Conservation (phyloP, 78 protist genomes). For the Capsaspora owczarzaki region DNA sequence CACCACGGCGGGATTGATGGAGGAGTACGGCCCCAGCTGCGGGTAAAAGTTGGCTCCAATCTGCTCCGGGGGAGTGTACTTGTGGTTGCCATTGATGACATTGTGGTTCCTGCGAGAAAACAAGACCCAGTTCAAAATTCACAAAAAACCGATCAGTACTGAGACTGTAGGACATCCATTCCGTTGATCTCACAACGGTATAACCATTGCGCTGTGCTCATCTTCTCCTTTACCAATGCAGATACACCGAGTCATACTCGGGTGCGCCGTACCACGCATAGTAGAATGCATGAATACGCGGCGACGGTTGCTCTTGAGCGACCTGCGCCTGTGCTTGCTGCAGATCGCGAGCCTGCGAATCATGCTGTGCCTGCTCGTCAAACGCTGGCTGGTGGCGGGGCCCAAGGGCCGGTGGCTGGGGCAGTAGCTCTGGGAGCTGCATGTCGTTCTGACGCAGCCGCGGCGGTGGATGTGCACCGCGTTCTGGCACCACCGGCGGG, state of each 20-base stretch:
- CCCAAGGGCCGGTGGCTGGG: too few relatives aligned
- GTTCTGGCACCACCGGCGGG: too few relatives aligned
- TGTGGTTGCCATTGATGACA: not conserved
- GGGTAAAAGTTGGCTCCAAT: slow-evolving; percentile 38
- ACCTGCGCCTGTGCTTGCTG: too few relatives aligned
- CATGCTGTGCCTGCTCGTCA: too few relatives aligned
- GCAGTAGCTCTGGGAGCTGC: too few relatives aligned
- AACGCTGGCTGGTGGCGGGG: too few relatives aligned
- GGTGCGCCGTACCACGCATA: slow-evolving; percentile 46
- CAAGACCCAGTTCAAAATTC: not conserved
- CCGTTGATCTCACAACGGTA: not conserved
- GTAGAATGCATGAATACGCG: slow-evolving; percentile 30
- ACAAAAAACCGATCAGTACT: not conserved
- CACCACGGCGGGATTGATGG: not conserved
- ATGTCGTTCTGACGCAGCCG: too few relatives aligned
- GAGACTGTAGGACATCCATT: too few relatives aligned
- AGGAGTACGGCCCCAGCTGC: slow-evolving; percentile 30
- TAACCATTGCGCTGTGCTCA: not conserved
- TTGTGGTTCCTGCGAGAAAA: not conserved
- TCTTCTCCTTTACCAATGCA: slow-evolving; percentile 32
- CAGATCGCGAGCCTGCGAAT: too few relatives aligned
- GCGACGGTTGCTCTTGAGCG: too few relatives aligned
- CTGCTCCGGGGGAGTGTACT: slow-evolving; percentile 9
- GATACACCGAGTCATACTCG: slow-evolving; percentile 5
- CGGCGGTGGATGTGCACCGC: too few relatives aligned